These are phyloP conservation scores for Plasmodium yoelii DNA, from an alignment of 169 alveolate genomes.

Conservation along the genomic window DNA sequence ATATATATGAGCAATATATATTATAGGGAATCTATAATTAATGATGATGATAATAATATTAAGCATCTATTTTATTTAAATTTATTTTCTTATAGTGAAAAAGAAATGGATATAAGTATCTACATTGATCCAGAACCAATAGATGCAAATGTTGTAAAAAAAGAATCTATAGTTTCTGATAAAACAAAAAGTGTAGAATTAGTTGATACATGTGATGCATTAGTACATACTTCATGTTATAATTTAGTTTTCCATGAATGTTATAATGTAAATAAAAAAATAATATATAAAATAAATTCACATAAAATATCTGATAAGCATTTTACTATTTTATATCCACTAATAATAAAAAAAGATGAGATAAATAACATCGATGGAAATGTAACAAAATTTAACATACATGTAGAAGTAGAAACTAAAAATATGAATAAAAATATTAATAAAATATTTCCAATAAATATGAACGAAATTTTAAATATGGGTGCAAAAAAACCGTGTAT, in stretches of 20 bases:
- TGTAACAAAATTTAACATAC: conserved; percentile 10
- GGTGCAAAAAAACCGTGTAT: conserved; percentile 28
- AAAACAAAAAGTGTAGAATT: background rate
- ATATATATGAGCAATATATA: conserved; percentile 49
- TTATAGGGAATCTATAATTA: conserved; percentile 13
- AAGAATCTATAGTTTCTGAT: background rate
- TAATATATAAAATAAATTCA: conserved; percentile 40
- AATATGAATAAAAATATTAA: conserved; percentile 14
- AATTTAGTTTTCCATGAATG: conserved; percentile 53
- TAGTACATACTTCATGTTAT: conserved; percentile 43
- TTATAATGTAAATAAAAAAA: conserved; percentile 1
- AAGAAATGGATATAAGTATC: conserved; percentile 56
- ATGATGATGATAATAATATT: background rate
- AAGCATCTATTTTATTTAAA: conserved; percentile 32
- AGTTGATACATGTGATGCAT: conserved; percentile 30
- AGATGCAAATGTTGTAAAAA: background rate
- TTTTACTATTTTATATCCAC: conserved; percentile 37
- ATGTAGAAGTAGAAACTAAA: conserved; percentile 29
- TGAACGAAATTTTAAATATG: background rate
- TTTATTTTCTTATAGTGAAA: conserved; percentile 39
- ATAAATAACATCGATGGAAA: too few species aligned
- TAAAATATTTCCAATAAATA: conserved; percentile 13
- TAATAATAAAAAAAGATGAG: conserved; percentile 9
- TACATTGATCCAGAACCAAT: background rate
- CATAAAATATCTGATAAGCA: conserved; percentile 53